Evolutionary conservation across 345 rosid genomes (phyloP).

Genomic region (Durio zibethinus): DNA sequence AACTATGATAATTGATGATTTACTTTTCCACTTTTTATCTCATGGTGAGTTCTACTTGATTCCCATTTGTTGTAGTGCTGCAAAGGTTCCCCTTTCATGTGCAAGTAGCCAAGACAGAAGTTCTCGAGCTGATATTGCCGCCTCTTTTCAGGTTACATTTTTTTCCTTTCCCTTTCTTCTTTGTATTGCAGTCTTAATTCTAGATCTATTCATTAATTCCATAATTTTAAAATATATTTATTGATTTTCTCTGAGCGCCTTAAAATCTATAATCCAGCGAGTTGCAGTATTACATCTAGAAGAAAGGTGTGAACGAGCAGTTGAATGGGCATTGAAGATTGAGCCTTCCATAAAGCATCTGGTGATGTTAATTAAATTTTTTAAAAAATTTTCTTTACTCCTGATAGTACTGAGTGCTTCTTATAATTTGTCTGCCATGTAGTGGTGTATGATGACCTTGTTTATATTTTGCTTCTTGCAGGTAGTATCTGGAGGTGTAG

Average conservation of each 20-base stretch:
- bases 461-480: slow-evolving; percentile 30
- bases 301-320: slow-evolving; percentile 88
- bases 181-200: neutral
- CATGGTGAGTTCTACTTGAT: neutral
- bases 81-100: slow-evolving; percentile 59
- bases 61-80: slow-evolving; percentile 41
- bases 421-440: neutral
- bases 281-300: slow-evolving; percentile 93
- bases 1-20: slow-evolving; percentile 7
- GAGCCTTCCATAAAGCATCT: slow-evolving; percentile 77
- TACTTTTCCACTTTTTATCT: slow-evolving; percentile 9
- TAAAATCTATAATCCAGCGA: slow-evolving; percentile 44
- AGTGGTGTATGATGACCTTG: slow-evolving; percentile 7
- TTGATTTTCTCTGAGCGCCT: neutral
- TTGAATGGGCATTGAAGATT: slow-evolving; percentile 81
- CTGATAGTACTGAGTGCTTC: slow-evolving; percentile 15
- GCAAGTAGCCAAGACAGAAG: slow-evolving; percentile 68
- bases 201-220: neutral
- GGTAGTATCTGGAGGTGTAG: slow-evolving; percentile 98
- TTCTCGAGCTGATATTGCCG: slow-evolving; percentile 88
- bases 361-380: slow-evolving; percentile 39
- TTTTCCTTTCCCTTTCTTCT: neutral
- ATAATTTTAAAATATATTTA: neutral
- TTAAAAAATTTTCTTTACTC: neutral
- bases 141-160: slow-evolving; percentile 82